Conservation (phyloP, 2,329 filamentous ascomycete genomes). For the Botrytis sinoallii region DNA sequence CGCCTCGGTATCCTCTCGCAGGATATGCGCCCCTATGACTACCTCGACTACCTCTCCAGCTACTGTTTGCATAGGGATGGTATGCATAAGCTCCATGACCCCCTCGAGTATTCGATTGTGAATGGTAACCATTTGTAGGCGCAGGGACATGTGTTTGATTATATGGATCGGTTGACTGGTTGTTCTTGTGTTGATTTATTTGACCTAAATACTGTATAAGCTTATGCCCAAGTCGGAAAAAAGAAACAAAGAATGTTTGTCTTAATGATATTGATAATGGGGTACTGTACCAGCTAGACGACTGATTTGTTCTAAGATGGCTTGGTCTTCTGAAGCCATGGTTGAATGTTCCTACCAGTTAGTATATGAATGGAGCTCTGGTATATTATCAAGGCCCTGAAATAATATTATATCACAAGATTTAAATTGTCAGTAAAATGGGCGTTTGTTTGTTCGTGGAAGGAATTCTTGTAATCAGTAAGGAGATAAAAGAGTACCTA, state of each 20-base stretch:
- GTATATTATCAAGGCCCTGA: not conserved
- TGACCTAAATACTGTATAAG: slow-evolving; percentile 52
- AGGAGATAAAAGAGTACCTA: not conserved
- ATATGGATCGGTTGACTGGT: slow-evolving; percentile 44
- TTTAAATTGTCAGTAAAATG: not conserved
- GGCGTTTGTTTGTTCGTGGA: not conserved
- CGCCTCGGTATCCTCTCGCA: slow-evolving; percentile 38
- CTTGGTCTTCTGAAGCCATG: slow-evolving; percentile 53
- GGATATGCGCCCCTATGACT: slow-evolving; percentile 30
- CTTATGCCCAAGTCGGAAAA: not conserved
- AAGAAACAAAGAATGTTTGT: slow-evolving; percentile 46
- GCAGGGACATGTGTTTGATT: slow-evolving; percentile 23
- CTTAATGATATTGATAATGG: slow-evolving; percentile 37
- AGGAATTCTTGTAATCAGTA: not conserved
- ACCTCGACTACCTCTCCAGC: slow-evolving; percentile 33
- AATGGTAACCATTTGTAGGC: slow-evolving; percentile 22
- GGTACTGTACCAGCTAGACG: slow-evolving; percentile 51
- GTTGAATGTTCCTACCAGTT: slow-evolving; percentile 27
- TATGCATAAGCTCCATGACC: slow-evolving; percentile 24
- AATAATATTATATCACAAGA: not conserved
- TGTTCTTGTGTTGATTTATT: slow-evolving; percentile 76
- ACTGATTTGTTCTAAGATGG: slow-evolving; percentile 53
- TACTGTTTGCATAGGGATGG: slow-evolving; percentile 30
- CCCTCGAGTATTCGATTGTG: slow-evolving; percentile 12
- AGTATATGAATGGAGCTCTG: slow-evolving; percentile 20